These are phyloP conservation scores for Mortierella sp. DNA, from an alignment of 371 early-diverging fungal species.

Conservation along the genomic window DNA sequence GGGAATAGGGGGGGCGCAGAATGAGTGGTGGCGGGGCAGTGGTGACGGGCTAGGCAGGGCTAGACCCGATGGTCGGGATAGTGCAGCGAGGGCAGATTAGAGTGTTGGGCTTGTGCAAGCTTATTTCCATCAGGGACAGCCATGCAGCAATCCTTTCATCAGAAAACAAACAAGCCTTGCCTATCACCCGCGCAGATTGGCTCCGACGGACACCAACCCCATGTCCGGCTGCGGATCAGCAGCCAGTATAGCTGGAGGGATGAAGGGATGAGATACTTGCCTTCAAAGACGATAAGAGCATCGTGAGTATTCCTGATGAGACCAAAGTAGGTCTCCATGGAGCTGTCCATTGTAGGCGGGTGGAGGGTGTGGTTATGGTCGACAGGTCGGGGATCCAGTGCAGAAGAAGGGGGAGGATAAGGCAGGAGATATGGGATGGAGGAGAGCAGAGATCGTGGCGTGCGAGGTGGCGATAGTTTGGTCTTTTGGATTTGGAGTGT, in stretches of 20 bases:
- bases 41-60: constrained; percentile 8
- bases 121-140: too few relatives aligned
- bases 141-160: background rate
- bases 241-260: too few relatives aligned
- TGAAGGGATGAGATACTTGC: constrained; percentile 30
- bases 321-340: constrained; percentile 81
- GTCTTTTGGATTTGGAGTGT: background rate
- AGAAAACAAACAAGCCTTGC: too few relatives aligned
- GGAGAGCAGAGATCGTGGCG: background rate
- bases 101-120: too few relatives aligned
- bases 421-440: constrained; percentile 2
- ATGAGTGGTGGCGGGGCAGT: background rate
- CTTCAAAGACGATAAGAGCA: constrained; percentile 82
- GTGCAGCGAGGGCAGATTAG: too few relatives aligned
- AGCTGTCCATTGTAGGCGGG: constrained; percentile 25
- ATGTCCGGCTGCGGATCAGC: background rate
- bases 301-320: constrained; percentile 83
- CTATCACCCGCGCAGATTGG: too few relatives aligned
- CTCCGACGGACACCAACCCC: background rate
- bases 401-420: constrained; percentile 1
- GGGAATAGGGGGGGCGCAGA: too few relatives aligned
- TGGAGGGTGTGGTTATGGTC: constrained; percentile 4
- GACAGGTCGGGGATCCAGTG: too few relatives aligned
- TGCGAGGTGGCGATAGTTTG: too few relatives aligned
- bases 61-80: background rate